These are phyloP conservation scores for Suhomyces sp. DNA, from an alignment of 805 yeast species.

Conservation along the genomic window DNA sequence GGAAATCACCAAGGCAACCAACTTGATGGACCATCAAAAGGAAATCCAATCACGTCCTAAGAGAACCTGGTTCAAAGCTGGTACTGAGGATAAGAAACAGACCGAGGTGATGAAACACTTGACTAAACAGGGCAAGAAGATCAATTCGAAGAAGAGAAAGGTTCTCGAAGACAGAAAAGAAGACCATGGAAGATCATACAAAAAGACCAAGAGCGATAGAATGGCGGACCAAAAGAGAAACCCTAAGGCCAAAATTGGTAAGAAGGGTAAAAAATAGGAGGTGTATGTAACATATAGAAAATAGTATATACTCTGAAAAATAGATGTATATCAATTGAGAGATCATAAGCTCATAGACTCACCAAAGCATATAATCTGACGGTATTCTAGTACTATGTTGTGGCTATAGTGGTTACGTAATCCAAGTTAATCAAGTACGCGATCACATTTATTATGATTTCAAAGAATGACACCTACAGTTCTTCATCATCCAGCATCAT, in stretches of 20 bases:
- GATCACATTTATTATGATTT: no score
- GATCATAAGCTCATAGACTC: no score
- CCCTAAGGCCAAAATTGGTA: slow-evolving; percentile 14
- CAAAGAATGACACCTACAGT: no score
- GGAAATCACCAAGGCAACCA: slow-evolving; percentile 84
- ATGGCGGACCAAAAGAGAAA: slow-evolving; percentile 46
- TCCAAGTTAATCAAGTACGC: no score
- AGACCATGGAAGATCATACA: slow-evolving; percentile 56
- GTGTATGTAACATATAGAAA: no score
- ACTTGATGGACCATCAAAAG: slow-evolving; percentile 70
- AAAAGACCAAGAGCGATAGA: slow-evolving; percentile 79
- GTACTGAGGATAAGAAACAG: slow-evolving; percentile 50
- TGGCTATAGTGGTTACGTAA: no score
- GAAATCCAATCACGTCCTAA: slow-evolving; percentile 90
- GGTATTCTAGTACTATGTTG: no score
- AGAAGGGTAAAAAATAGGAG: slow-evolving; percentile 7
- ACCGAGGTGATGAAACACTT: slow-evolving; percentile 37
- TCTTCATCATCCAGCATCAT: no score
- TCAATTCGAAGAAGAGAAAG: slow-evolving; percentile 72
- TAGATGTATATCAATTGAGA: no score
- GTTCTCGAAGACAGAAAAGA: slow-evolving; percentile 60
- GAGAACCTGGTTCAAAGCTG: slow-evolving; percentile 92
- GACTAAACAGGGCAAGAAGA: slow-evolving; percentile 51
- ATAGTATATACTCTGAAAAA: no score
- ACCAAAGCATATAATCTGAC: no score